These are phyloP conservation scores for Wickerhamomyces sp. DNA, from an alignment of 1,139 yeast genomes.

Conservation along the genomic window DNA sequence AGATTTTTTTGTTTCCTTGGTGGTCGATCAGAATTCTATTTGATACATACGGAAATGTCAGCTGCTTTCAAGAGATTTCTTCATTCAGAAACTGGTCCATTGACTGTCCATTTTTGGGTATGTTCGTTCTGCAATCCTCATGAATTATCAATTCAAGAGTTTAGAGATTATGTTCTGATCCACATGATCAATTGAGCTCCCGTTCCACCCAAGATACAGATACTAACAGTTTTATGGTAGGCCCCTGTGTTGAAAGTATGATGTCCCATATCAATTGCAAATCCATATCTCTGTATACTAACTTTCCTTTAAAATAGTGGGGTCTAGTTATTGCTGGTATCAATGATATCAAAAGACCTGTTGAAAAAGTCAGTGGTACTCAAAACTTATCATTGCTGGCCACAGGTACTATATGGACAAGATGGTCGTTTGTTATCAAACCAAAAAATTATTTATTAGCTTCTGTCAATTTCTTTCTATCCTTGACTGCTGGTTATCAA, in stretches of 20 bases:
- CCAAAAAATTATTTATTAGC: conserved; percentile 89
- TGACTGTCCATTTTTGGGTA: conserved; percentile 93
- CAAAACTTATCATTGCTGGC: conserved; percentile 83
- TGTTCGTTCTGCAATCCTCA: conserved; percentile 12
- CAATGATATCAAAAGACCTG: conserved; percentile 83
- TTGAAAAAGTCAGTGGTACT: conserved; percentile 84
- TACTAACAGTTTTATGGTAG: conserved; percentile 16
- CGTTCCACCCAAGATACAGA: too few species aligned
- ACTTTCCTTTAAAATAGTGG: conserved; percentile 48
- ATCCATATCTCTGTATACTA: conserved; percentile 8
- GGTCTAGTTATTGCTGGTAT: conserved; percentile 86
- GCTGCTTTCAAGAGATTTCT: conserved; percentile 67
- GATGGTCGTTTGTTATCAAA: conserved; percentile 93
- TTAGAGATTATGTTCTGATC: too few species aligned
- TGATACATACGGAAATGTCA: conserved; percentile 26
- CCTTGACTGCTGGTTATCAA: conserved; percentile 86
- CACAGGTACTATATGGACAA: conserved; percentile 95
- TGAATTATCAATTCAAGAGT: neutral
- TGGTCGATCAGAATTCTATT: neutral
- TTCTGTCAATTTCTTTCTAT: conserved; percentile 89
- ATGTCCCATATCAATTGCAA: neutral
- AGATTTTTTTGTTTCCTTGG: neutral
- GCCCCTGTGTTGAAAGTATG: conserved; percentile 48
- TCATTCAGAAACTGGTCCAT: conserved; percentile 90
- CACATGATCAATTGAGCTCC: too few species aligned